Percentiles rank a stretch among this genome's conserved stretches.
Evolutionary conservation across 768 basidiomycete genomes (phyloP).

Genomic region (Naganishia kalamii): DNA sequence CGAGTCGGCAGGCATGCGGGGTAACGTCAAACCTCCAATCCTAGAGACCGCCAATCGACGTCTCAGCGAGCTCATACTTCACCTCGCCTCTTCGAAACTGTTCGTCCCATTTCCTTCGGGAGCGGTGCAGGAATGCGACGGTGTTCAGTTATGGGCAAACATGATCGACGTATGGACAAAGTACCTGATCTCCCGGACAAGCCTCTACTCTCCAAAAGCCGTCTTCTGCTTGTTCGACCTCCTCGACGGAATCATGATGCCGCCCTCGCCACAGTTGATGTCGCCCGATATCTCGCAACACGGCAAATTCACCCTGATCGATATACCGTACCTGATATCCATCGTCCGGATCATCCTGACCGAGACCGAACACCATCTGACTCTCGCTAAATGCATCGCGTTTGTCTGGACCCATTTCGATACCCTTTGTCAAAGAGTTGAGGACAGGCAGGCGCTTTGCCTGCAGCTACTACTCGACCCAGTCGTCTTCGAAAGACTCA

Average conservation of each 20-base stretch:
- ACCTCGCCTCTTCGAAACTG: conserved; percentile 39
- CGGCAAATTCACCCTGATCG: conserved; percentile 32
- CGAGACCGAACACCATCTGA: conserved; percentile 49
- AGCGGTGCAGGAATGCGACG: conserved; percentile 38
- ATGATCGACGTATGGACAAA: conserved; percentile 49
- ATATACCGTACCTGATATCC: conserved; percentile 47
- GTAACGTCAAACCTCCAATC: conserved; percentile 49
- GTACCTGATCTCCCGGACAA: conserved; percentile 46
- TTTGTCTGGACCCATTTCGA: conserved; percentile 51
- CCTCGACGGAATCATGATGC: conserved; percentile 48
- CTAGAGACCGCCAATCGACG: conserved; percentile 51
- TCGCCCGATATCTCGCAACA: conserved; percentile 1
- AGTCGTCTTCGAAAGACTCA: conserved; percentile 46
- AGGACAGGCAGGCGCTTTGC: conserved; percentile 47
- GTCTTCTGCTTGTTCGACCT: conserved; percentile 50
- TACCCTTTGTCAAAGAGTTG: conserved; percentile 37
- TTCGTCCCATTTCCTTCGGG: conserved; percentile 31
- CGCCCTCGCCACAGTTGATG: conserved; percentile 34
- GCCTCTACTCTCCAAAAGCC: conserved; percentile 48
- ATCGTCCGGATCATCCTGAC: conserved; percentile 46
- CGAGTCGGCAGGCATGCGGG: conserved; percentile 48
- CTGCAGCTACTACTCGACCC: conserved; percentile 46
- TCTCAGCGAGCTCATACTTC: conserved; percentile 47
- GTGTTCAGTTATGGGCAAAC: conserved; percentile 42
- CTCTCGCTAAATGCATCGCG: conserved; percentile 48